Conservation (phyloP, 2,329 filamentous ascomycete genomes). For the Venturia oleaginea region DNA sequence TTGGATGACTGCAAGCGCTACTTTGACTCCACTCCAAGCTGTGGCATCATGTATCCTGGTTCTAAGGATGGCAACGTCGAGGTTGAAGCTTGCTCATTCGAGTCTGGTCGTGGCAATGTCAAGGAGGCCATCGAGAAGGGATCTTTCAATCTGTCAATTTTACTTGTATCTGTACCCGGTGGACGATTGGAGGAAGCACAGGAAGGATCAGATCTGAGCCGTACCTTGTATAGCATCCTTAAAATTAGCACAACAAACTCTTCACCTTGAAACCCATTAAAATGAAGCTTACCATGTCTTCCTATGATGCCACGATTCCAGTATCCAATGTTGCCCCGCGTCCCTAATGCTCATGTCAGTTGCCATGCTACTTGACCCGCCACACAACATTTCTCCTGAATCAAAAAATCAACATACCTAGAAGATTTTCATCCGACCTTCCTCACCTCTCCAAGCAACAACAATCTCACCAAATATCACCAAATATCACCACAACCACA, state of each 20-base stretch:
- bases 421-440: not conserved
- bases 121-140: conserved; percentile 27
- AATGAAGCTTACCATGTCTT: not conserved
- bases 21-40: conserved; percentile 25
- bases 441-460: not conserved
- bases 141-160: not conserved
- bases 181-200: not conserved
- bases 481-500: not conserved
- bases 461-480: not conserved
- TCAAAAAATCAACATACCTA: not conserved
- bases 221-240: not conserved
- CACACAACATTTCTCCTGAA: not conserved
- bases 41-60: conserved; percentile 22
- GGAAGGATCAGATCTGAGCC: not conserved
- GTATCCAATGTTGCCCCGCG: not conserved
- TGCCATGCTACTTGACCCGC: not conserved
- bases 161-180: not conserved
- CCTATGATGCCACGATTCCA: not conserved
- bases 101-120: conserved; percentile 31
- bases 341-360: not conserved
- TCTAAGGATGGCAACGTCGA: conserved; percentile 16
- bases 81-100: conserved; percentile 19
- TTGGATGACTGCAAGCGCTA: conserved; percentile 26
- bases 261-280: not conserved
- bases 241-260: not conserved